These are phyloP conservation scores for Rhodamnia rubescens DNA, from an alignment of 345 rosid genomes.

Conservation along the genomic window DNA sequence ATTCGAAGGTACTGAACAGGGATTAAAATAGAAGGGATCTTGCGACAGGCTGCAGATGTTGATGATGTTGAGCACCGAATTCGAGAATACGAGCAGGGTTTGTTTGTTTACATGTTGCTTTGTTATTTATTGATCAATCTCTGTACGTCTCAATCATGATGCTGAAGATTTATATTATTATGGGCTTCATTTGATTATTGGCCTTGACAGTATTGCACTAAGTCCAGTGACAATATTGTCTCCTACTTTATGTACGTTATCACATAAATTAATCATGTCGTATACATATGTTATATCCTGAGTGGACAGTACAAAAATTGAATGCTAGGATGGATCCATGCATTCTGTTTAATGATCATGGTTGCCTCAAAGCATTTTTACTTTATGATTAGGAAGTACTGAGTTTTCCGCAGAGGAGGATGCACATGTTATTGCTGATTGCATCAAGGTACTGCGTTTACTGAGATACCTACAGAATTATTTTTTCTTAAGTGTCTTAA, in stretches of 20 bases:
- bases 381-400: constrained; percentile 49
- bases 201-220: neutral
- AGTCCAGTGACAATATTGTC: neutral
- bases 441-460: constrained; percentile 60
- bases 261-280: neutral
- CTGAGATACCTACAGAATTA: neutral
- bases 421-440: constrained; percentile 88
- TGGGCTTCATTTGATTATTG: neutral
- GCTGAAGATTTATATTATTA: neutral
- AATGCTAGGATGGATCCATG: neutral
- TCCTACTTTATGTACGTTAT: neutral
- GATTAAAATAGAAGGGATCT: constrained; percentile 77
- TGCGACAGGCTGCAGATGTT: constrained; percentile 98
- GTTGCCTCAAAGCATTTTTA: neutral
- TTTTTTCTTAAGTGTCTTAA: neutral
- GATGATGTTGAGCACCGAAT: constrained; percentile 88
- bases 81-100: constrained; percentile 90
- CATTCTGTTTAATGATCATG: neutral
- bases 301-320: neutral
- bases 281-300: neutral
- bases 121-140: neutral
- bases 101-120: constrained; percentile 6
- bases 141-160: neutral
- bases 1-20: constrained; percentile 37
- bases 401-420: constrained; percentile 70